Conservation (phyloP, 352 stramenopile species). For the Phytophthora multivora region DNA sequence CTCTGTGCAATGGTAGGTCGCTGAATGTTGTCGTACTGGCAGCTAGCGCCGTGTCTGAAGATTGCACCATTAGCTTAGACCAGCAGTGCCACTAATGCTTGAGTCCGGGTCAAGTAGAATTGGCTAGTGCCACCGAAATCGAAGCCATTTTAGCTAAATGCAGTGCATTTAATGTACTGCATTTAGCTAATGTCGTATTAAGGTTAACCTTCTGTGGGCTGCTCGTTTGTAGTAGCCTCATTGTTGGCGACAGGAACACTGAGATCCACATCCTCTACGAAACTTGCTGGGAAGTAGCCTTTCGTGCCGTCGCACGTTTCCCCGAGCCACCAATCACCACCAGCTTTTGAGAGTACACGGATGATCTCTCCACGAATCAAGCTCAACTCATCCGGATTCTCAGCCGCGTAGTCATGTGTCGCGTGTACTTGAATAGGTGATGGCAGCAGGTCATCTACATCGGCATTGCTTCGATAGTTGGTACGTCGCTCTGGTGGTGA, state of each 20-base stretch:
- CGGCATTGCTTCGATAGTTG: not conserved
- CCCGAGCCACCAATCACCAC: conserved; percentile 63
- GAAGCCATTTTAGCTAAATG: conserved; percentile 18
- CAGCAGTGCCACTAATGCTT: not conserved
- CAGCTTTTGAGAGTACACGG: conserved; percentile 52
- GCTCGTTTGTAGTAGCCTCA: conserved; percentile 5
- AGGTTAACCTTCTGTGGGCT: conserved; percentile 9
- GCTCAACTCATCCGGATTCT: conserved; percentile 56
- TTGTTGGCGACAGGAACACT: not conserved
- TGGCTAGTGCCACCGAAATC: conserved; percentile 21
- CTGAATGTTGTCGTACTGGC: conserved; percentile 47
- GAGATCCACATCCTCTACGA: conserved; percentile 38
- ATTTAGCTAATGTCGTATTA: too few species aligned
- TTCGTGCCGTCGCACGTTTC: conserved; percentile 65
- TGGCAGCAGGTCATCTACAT: not conserved
- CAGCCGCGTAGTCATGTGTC: conserved; percentile 12
- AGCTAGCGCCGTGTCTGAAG: conserved; percentile 20
- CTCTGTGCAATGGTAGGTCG: conserved; percentile 63
- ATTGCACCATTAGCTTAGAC: not conserved
- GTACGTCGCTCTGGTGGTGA: not conserved
- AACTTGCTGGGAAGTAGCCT: conserved; percentile 64
- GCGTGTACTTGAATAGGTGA: conserved; percentile 1
- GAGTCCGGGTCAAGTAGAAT: too few species aligned
- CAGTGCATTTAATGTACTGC: not conserved
- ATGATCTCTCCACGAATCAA: conserved; percentile 57